Evolutionary conservation across 352 stramenopile species (phyloP).

Genomic region (Globisporangium sylvaticum): DNA sequence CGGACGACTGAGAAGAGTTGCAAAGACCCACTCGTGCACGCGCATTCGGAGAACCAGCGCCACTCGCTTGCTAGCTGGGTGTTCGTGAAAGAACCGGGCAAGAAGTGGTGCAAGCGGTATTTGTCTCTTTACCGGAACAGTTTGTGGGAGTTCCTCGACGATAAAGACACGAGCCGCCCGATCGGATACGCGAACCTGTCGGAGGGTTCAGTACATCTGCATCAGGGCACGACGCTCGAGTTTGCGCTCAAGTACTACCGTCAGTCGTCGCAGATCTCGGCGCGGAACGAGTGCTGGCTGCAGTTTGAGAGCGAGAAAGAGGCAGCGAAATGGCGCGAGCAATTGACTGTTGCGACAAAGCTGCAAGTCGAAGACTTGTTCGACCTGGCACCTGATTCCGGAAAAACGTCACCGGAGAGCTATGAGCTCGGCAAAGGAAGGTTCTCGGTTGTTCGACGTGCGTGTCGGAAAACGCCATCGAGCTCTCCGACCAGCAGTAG

Average conservation of each 20-base stretch:
- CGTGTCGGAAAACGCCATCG: slow-evolving; percentile 26
- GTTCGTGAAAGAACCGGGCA: slow-evolving; percentile 55
- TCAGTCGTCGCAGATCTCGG: slow-evolving; percentile 40
- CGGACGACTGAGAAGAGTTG: slow-evolving; percentile 29
- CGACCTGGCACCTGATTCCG: slow-evolving; percentile 49
- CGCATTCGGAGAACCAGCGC: slow-evolving; percentile 9
- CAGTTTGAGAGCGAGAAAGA: slow-evolving; percentile 49
- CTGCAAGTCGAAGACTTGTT: slow-evolving; percentile 68
- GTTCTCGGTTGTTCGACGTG: slow-evolving; percentile 69
- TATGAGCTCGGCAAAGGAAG: slow-evolving; percentile 81
- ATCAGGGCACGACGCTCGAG: slow-evolving; percentile 46
- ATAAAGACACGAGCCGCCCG: slow-evolving; percentile 50
- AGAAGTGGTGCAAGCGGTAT: slow-evolving; percentile 66
- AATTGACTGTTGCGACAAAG: slow-evolving; percentile 31
- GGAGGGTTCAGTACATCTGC: slow-evolving; percentile 52
- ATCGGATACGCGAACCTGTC: slow-evolving; percentile 75
- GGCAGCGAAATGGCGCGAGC: slow-evolving; percentile 34
- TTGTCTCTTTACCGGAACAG: slow-evolving; percentile 71
- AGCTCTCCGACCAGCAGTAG: background rate
- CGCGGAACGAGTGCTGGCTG: slow-evolving; percentile 58
- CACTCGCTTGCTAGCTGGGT: slow-evolving; percentile 45
- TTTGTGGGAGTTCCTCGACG: slow-evolving; percentile 73
- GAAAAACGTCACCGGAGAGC: slow-evolving; percentile 24
- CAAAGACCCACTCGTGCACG: slow-evolving; percentile 21
- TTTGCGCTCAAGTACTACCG: slow-evolving; percentile 60